Evolutionary conservation across 2,329 filamentous ascomycete species (phyloP).

Genomic region (Beauveria pseudobassiana): DNA sequence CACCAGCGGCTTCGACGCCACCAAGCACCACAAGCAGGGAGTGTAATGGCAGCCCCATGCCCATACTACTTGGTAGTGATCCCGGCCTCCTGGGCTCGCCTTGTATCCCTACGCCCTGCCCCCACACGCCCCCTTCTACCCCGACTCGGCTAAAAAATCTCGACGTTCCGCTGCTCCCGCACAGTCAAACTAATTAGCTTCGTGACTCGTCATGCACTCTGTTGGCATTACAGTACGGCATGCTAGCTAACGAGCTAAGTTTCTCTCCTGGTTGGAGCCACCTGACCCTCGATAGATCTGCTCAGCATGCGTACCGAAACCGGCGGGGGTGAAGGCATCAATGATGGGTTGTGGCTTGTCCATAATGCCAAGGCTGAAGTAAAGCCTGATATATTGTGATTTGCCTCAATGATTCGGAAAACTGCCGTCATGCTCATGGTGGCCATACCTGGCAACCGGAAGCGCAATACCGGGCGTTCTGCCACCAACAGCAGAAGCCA

Average conservation of each 20-base stretch:
- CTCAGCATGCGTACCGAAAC: not conserved
- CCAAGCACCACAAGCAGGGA: not conserved
- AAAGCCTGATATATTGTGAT: not conserved
- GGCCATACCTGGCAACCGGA: not conserved
- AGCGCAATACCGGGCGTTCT: not conserved
- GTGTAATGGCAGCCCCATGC: no score
- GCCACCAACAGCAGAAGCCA: not conserved
- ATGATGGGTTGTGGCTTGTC: not conserved
- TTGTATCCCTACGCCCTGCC: not conserved
- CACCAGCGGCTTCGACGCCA: not conserved
- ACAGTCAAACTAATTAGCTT: not conserved
- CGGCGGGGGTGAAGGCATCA: not conserved
- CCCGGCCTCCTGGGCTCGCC: slow-evolving; percentile 4
- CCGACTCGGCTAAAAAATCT: slow-evolving; percentile 5
- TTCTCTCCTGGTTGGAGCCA: not conserved
- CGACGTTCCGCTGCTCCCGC: slow-evolving; percentile 7
- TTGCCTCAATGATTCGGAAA: not conserved
- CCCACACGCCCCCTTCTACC: slow-evolving; percentile 5
- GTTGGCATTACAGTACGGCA: not conserved
- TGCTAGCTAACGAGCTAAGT: no score
- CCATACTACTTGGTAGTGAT: not conserved
- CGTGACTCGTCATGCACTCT: slow-evolving; percentile 4
- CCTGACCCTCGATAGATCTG: not conserved
- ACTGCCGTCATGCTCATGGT: not conserved
- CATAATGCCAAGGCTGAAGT: not conserved